Conservation (phyloP, 768 basidiomycete species). For the Lyophyllum semitale region DNA sequence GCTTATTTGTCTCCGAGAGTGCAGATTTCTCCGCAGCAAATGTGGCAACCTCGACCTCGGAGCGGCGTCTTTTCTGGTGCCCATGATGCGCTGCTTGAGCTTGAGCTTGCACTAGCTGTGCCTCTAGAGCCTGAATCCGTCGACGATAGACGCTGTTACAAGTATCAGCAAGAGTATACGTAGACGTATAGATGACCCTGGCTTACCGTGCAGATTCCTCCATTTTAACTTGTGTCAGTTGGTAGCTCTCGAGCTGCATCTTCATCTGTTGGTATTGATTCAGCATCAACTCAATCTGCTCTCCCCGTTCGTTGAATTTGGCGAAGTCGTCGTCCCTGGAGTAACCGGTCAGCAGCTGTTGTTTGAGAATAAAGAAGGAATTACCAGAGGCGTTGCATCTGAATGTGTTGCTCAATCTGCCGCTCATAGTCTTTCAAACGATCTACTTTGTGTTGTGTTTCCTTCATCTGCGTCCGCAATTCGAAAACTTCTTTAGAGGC, state of each 20-base stretch:
- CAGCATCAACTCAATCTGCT: constrained; percentile 56
- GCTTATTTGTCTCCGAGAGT: constrained; percentile 50
- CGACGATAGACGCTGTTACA: constrained; percentile 52
- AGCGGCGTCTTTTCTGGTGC: constrained; percentile 30
- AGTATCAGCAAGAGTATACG: constrained; percentile 1
- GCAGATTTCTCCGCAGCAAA: constrained; percentile 48
- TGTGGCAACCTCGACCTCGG: constrained; percentile 43
- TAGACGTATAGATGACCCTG: background rate
- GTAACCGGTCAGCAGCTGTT: background rate
- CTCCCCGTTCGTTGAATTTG: constrained; percentile 65
- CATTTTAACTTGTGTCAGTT: constrained; percentile 52
- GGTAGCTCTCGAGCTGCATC: constrained; percentile 59
- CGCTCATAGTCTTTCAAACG: constrained; percentile 82
- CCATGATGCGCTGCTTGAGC: constrained; percentile 37
- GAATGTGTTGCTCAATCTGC: constrained; percentile 82
- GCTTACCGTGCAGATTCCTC: constrained; percentile 63
- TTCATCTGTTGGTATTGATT: constrained; percentile 68
- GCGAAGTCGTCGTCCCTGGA: constrained; percentile 74
- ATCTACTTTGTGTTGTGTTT: constrained; percentile 79
- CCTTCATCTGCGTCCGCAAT: constrained; percentile 74
- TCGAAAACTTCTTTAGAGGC: constrained; percentile 70
- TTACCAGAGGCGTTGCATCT: constrained; percentile 79
- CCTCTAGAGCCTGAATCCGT: constrained; percentile 64
- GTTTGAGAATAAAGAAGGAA: background rate
- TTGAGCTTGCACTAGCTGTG: constrained; percentile 48